Conservation (phyloP, 1,139 yeast species). For the Kluyveromyces sp. region DNA sequence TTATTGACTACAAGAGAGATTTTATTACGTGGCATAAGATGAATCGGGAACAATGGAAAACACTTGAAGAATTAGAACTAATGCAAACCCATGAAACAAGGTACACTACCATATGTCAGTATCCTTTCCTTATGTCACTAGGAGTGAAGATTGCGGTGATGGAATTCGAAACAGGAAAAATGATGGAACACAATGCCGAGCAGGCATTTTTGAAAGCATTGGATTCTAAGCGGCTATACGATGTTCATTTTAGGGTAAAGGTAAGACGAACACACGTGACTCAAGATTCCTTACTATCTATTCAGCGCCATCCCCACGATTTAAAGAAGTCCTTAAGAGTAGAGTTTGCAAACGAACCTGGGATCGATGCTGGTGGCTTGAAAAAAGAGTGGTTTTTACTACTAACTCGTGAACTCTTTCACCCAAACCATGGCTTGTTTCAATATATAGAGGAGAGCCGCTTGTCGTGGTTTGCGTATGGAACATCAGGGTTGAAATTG, state of each 20-base stretch:
- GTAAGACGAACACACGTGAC: slow-evolving; percentile 64
- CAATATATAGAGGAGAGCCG: slow-evolving; percentile 60
- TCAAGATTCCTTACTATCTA: slow-evolving; percentile 65
- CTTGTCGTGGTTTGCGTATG: slow-evolving; percentile 63
- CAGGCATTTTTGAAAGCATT: slow-evolving; percentile 77
- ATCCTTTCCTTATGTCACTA: slow-evolving; percentile 72
- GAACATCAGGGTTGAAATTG: slow-evolving; percentile 33
- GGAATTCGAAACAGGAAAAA: slow-evolving; percentile 74
- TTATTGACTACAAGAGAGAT: slow-evolving; percentile 65
- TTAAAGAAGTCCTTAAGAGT: slow-evolving; percentile 69
- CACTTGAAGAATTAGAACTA: slow-evolving; percentile 4
- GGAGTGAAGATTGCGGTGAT: slow-evolving; percentile 75
- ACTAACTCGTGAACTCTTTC: slow-evolving; percentile 60
- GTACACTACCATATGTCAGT: slow-evolving; percentile 61
- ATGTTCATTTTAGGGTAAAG: slow-evolving; percentile 58
- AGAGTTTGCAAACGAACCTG: slow-evolving; percentile 80
- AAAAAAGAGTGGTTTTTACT: slow-evolving; percentile 88
- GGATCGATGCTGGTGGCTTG: slow-evolving; percentile 91
- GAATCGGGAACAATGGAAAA: slow-evolving; percentile 2
- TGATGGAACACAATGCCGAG: slow-evolving; percentile 83
- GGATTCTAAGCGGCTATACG: slow-evolving; percentile 52
- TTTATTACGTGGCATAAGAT: slow-evolving; percentile 66
- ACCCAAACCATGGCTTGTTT: slow-evolving; percentile 57
- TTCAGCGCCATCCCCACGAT: slow-evolving; percentile 46
- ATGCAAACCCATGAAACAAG: slow-evolving; percentile 6